Conservation (phyloP, 1,139 yeast species). For the Geotrichum cucujoidarum region DNA sequence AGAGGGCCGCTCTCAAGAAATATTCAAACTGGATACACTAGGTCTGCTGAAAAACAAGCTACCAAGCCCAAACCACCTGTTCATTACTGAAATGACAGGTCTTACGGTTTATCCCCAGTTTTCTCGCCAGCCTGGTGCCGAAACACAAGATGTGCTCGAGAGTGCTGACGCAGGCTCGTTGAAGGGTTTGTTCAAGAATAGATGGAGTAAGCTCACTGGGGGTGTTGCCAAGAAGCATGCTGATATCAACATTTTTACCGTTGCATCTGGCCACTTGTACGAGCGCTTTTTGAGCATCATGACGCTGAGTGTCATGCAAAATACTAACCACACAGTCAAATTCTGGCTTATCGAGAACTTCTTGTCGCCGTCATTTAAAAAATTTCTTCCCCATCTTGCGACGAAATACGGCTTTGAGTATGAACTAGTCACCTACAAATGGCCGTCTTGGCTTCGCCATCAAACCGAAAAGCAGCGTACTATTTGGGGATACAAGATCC, state of each 20-base stretch:
- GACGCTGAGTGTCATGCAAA: constrained; percentile 68
- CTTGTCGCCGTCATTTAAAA: constrained; percentile 63
- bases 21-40: constrained; percentile 41
- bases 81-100: constrained; percentile 43
- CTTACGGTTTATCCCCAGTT: constrained; percentile 45
- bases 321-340: constrained; percentile 59
- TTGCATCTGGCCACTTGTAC: constrained; percentile 74
- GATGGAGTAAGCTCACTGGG: constrained; percentile 11
- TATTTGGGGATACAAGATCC: constrained; percentile 82
- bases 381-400: constrained; percentile 58
- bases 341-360: constrained; percentile 86
- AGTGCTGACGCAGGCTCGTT: constrained; percentile 6
- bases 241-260: constrained; percentile 73
- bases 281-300: constrained; percentile 70
- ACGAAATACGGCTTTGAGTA: constrained; percentile 55
- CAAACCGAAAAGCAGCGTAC: constrained; percentile 75
- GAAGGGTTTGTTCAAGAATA: constrained; percentile 8
- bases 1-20: constrained; percentile 40
- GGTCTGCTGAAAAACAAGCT: constrained; percentile 32
- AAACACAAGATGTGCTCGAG: constrained; percentile 36
- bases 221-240: constrained; percentile 40
- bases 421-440: constrained; percentile 72
- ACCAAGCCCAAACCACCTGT: constrained; percentile 22
- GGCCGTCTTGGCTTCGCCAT: constrained; percentile 86
- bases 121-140: constrained; percentile 42